Percentiles rank a stretch among this genome's conserved stretches.
Evolutionary conservation across 2,329 filamentous ascomycete genomes (phyloP).

Genomic region (Pseudovirgaria hyperparasitica): DNA sequence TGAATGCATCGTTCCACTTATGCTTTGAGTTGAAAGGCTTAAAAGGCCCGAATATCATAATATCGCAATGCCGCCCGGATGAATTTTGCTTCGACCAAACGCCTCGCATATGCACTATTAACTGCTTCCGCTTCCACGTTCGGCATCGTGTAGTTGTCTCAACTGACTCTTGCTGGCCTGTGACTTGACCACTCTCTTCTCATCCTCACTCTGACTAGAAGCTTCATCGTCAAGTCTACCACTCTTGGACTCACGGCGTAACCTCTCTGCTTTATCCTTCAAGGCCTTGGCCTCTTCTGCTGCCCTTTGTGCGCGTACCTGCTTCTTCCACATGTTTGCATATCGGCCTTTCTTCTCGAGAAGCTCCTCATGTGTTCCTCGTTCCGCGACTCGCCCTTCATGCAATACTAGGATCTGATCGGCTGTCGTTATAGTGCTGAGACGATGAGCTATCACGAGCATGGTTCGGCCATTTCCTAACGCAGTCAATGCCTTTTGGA

Average conservation of each 20-base stretch:
- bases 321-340: conserved; percentile 39
- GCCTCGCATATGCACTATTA: no score
- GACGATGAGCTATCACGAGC: conserved; percentile 76
- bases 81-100: no score
- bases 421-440: conserved; percentile 42
- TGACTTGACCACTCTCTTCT: no score
- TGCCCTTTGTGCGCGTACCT: conserved; percentile 36
- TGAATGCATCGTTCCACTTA: no score
- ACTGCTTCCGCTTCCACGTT: no score
- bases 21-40: no score
- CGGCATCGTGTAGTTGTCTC: no score
- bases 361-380: conserved; percentile 38
- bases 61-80: no score
- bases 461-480: conserved; percentile 80
- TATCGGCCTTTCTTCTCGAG: conserved; percentile 34
- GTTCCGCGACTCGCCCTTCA: conserved; percentile 38
- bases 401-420: conserved; percentile 44
- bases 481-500: conserved; percentile 72
- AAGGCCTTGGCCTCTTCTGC: conserved; percentile 36
- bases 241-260: conserved; percentile 35
- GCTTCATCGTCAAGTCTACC: conserved; percentile 23
- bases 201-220: conserved; percentile 24
- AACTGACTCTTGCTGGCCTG: no score
- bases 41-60: no score
- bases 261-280: conserved; percentile 36